Conservation (phyloP, 106 monocot genomes). For the Agapanthus africanus region DNA sequence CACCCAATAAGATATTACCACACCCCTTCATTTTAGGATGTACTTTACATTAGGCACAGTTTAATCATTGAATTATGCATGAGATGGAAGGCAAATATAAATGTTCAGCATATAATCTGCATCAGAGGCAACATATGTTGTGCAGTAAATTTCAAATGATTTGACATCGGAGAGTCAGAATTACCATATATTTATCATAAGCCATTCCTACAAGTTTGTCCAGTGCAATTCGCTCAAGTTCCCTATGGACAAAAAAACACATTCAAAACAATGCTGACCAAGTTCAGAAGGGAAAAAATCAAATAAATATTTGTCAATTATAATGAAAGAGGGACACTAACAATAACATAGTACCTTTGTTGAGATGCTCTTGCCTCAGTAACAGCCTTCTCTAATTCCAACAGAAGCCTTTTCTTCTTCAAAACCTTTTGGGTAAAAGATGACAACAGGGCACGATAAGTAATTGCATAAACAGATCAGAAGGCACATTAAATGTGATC, state of each 20-base stretch:
- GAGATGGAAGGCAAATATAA: not conserved
- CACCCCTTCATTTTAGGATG: too few relatives aligned
- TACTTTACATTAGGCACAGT: too few relatives aligned
- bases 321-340: not conserved
- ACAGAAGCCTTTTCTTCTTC: conserved; percentile 30
- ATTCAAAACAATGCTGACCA: not conserved
- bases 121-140: not conserved
- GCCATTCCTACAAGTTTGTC: conserved; percentile 39
- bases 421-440: conserved; percentile 26
- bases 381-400: conserved; percentile 32
- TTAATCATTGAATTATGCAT: too few relatives aligned
- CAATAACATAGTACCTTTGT: conserved; percentile 30
- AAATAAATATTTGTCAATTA: not conserved
- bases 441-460: too few relatives aligned
- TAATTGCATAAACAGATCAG: too few relatives aligned
- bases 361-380: conserved; percentile 29
- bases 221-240: conserved; percentile 38
- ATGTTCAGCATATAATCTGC: not conserved
- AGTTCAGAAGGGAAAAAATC: not conserved
- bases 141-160: not conserved
- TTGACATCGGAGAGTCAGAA: not conserved
- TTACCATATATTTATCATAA: conserved; percentile 68
- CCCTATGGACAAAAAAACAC: conserved; percentile 17
- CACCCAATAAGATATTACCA: too few relatives aligned
- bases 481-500: too few relatives aligned